These are phyloP conservation scores for Eremomyces bilateralis DNA, from an alignment of 495 filamentous ascomycete genomes.

Conservation along the genomic window DNA sequence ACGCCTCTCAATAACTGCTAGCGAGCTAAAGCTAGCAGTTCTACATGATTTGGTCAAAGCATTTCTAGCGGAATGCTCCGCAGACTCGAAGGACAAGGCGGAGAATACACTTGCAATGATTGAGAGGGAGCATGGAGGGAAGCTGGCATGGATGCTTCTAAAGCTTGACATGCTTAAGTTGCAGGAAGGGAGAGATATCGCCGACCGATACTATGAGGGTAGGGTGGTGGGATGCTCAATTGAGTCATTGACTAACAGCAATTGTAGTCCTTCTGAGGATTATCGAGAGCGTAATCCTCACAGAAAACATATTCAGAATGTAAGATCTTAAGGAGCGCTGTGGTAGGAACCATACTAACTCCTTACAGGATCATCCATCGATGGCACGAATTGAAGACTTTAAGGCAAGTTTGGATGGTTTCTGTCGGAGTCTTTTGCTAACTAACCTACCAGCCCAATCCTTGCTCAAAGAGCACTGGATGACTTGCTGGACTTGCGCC, in stretches of 20 bases:
- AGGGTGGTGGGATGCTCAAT: not conserved
- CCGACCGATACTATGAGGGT: slow-evolving; percentile 12
- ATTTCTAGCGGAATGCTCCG: slow-evolving; percentile 23
- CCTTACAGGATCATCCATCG: slow-evolving; percentile 34
- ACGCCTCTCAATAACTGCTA: slow-evolving; percentile 31
- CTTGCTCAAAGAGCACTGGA: slow-evolving; percentile 33
- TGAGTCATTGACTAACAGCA: not conserved
- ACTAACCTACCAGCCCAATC: slow-evolving; percentile 12
- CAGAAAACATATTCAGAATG: slow-evolving; percentile 41
- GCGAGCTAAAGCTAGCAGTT: slow-evolving; percentile 43
- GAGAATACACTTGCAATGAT: slow-evolving; percentile 41
- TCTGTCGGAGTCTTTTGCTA: slow-evolving; percentile 7
- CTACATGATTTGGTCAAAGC: slow-evolving; percentile 35
- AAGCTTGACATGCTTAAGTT: slow-evolving; percentile 44
- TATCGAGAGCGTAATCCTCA: slow-evolving; percentile 31
- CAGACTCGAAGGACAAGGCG: slow-evolving; percentile 31
- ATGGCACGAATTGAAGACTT: slow-evolving; percentile 37
- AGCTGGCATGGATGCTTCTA: too few species aligned
- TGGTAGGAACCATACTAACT: slow-evolving; percentile 1
- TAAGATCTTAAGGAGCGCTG: slow-evolving; percentile 6
- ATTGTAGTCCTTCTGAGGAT: slow-evolving; percentile 22
- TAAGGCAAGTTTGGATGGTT: slow-evolving; percentile 13
- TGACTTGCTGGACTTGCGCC: slow-evolving; percentile 30
- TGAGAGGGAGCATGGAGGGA: too few species aligned
- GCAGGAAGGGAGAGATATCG: slow-evolving; percentile 11